These are phyloP conservation scores for Candida ovalis DNA, from an alignment of 805 yeast genomes.

Conservation along the genomic window DNA sequence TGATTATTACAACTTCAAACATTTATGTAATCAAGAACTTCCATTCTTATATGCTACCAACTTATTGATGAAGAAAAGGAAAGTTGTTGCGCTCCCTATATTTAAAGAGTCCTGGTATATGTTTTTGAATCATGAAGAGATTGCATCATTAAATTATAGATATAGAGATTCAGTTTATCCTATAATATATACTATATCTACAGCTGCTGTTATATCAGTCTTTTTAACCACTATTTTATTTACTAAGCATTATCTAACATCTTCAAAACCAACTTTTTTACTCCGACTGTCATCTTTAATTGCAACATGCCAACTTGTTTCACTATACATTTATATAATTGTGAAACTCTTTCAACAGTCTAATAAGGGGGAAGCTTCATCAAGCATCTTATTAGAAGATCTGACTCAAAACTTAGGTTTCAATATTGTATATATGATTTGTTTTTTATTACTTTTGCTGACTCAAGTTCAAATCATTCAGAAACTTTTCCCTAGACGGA, in stretches of 20 bases:
- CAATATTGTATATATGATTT: conserved; percentile 54
- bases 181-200: conserved; percentile 55
- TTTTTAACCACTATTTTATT: conserved; percentile 60
- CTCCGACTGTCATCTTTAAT: conserved; percentile 47
- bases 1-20: conserved; percentile 6
- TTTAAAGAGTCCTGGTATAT: conserved; percentile 46
- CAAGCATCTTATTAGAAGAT: conserved; percentile 40
- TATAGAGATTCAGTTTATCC: conserved; percentile 59
- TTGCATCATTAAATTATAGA: conserved; percentile 31
- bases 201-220: conserved; percentile 62
- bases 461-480: conserved; percentile 71
- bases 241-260: conserved; percentile 47
- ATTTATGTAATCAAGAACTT: conserved; percentile 15
- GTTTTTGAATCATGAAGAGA: conserved; percentile 32
- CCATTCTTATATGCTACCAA: conserved; percentile 25
- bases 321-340: conserved; percentile 47
- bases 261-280: conserved; percentile 55
- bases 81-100: conserved; percentile 37
- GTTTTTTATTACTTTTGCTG: conserved; percentile 54
- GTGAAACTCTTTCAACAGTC: conserved; percentile 46
- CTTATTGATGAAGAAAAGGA: conserved; percentile 9
- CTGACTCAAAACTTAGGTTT: conserved; percentile 44
- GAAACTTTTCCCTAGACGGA: conserved; percentile 61
- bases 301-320: conserved; percentile 52
- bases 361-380: conserved; percentile 37